These are phyloP conservation scores for Annulohypoxylon bovei DNA, from an alignment of 495 filamentous ascomycete species.

Conservation along the genomic window DNA sequence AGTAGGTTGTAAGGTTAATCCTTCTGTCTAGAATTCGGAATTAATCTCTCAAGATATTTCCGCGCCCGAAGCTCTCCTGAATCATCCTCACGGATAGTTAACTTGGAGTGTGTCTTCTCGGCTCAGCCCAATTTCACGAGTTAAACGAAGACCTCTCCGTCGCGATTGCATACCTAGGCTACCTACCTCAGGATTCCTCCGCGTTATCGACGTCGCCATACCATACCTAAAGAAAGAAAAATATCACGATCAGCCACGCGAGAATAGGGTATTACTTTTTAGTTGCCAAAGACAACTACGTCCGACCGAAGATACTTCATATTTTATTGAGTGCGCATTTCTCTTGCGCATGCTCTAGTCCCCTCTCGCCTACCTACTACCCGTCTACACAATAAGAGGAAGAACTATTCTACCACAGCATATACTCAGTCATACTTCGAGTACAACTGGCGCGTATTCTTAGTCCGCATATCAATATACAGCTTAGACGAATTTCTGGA, in stretches of 20 bases:
- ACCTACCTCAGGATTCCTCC: background rate
- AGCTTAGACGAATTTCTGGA: background rate
- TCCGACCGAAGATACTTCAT: background rate
- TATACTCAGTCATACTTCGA: background rate
- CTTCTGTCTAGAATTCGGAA: background rate
- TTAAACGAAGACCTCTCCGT: background rate
- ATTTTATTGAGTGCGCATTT: background rate
- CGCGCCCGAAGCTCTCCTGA: background rate
- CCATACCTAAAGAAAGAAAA: background rate
- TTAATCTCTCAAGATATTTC: background rate
- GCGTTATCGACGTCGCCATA: background rate
- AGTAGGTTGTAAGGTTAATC: background rate
- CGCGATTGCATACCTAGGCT: background rate
- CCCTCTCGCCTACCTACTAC: background rate
- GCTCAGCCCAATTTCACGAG: background rate
- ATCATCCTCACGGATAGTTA: background rate
- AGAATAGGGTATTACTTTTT: background rate
- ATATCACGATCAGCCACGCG: background rate
- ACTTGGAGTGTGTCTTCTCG: background rate
- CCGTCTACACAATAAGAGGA: background rate
- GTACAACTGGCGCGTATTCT: background rate
- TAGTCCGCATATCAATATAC: background rate
- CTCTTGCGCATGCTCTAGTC: background rate
- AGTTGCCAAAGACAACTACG: background rate
- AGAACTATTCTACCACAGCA: background rate